Conservation (phyloP, 176 grass and related monocot genomes). For the Triticum monococcum region DNA sequence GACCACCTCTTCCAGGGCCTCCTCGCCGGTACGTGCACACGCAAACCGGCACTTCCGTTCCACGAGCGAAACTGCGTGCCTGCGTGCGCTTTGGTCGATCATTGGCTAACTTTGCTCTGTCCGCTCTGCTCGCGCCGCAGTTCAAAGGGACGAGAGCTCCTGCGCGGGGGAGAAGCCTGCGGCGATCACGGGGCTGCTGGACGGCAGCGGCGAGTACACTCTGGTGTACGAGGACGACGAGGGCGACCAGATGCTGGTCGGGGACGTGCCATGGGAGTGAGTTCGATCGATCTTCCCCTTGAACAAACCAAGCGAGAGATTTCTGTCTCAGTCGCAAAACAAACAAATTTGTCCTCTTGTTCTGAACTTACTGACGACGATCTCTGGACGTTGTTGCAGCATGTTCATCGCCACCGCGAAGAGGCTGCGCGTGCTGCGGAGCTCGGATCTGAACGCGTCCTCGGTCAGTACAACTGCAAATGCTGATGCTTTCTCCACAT, state of each 20-base stretch:
- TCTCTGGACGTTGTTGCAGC: slow-evolving; percentile 32
- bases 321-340: background rate
- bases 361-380: background rate
- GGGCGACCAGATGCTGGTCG: slow-evolving; percentile 84
- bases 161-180: slow-evolving; percentile 21
- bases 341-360: background rate
- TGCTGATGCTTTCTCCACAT: background rate
- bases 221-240: slow-evolving; percentile 90
- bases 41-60: no score
- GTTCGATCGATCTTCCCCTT: background rate
- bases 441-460: slow-evolving; percentile 54
- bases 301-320: background rate
- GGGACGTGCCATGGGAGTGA: slow-evolving; percentile 92
- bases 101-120: background rate
- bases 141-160: slow-evolving; percentile 44
- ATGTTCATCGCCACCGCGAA: slow-evolving; percentile 73
- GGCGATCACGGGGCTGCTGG: slow-evolving; percentile 40
- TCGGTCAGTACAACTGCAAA: slow-evolving; percentile 31
- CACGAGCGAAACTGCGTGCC: no score
- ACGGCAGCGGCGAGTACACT: slow-evolving; percentile 72
- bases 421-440: slow-evolving; percentile 78
- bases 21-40: slow-evolving; percentile 47
- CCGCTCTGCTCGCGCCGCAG: slow-evolving; percentile 4
- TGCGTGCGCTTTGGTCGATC: no score
- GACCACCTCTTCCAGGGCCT: slow-evolving; percentile 71